Evolutionary conservation across 23 red algal genomes (phyloP).

Genomic region (Gracilariopsis chorda): DNA sequence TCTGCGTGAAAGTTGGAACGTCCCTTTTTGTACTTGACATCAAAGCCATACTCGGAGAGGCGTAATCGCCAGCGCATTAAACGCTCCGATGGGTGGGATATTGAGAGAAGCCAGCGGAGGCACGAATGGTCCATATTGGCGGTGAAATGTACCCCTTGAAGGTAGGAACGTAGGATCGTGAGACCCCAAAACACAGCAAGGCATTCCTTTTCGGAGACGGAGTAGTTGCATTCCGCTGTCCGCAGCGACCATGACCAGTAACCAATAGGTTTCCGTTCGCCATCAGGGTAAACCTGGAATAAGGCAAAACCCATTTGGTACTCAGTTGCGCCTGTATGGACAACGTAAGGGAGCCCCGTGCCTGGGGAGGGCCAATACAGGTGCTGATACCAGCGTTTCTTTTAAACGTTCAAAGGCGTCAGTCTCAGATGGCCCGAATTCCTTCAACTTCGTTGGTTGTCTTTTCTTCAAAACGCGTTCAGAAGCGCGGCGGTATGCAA

Average conservation of each 20-base stretch:
- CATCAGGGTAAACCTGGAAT: not conserved
- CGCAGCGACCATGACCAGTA: not conserved
- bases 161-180: not conserved
- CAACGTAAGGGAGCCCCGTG: not conserved
- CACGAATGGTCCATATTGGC: not conserved
- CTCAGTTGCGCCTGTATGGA: not conserved
- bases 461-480: not conserved
- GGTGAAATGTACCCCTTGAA: not conserved
- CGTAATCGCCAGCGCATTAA: not conserved
- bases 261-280: not conserved
- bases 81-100: not conserved
- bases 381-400: not conserved
- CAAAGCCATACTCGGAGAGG: not conserved
- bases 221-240: not conserved
- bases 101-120: not conserved
- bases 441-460: not conserved
- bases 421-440: not conserved
- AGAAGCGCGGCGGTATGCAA: not conserved
- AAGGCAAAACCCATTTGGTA: not conserved
- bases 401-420: not conserved
- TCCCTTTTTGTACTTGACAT: not conserved
- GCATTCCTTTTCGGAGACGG: not conserved
- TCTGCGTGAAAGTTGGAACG: not conserved
- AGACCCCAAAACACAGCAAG: not conserved
- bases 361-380: not conserved